Evolutionary conservation across 192 early-diverging fungal species (phyloP).

Genomic region (Thoreauomyces humboldtii): DNA sequence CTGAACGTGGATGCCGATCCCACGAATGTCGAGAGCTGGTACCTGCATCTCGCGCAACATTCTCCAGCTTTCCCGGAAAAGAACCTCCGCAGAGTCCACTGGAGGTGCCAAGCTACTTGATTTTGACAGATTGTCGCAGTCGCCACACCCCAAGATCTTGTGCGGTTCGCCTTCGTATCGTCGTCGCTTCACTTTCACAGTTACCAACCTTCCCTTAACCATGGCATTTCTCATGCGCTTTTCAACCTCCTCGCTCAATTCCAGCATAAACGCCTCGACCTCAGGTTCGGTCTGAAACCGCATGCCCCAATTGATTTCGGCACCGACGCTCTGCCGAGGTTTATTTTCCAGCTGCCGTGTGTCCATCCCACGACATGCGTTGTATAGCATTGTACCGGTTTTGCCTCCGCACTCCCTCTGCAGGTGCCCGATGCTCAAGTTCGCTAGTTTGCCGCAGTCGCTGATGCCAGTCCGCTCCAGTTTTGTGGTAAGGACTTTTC

Average conservation of each 20-base stretch:
- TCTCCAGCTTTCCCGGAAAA: constrained; percentile 23
- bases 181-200: constrained; percentile 61
- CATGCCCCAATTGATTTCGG: constrained; percentile 86
- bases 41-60: constrained; percentile 32
- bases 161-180: constrained; percentile 47
- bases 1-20: constrained; percentile 41
- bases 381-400: constrained; percentile 62
- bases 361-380: constrained; percentile 69
- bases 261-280: constrained; percentile 65
- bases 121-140: constrained; percentile 43
- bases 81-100: neutral
- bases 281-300: constrained; percentile 73
- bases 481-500: constrained; percentile 47
- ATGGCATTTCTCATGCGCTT: constrained; percentile 56
- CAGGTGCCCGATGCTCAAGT: constrained; percentile 38
- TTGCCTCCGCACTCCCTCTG: constrained; percentile 70
- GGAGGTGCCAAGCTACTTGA: constrained; percentile 6
- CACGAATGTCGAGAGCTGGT: constrained; percentile 31
- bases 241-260: constrained; percentile 64
- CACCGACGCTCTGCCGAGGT: constrained; percentile 73
- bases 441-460: constrained; percentile 36
- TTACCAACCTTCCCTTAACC: constrained; percentile 58
- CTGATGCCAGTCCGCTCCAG: constrained; percentile 36
- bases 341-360: constrained; percentile 62
- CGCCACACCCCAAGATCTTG: constrained; percentile 48